Conservation (phyloP, 208 protist species). For the Leptomonas seymouri region DNA sequence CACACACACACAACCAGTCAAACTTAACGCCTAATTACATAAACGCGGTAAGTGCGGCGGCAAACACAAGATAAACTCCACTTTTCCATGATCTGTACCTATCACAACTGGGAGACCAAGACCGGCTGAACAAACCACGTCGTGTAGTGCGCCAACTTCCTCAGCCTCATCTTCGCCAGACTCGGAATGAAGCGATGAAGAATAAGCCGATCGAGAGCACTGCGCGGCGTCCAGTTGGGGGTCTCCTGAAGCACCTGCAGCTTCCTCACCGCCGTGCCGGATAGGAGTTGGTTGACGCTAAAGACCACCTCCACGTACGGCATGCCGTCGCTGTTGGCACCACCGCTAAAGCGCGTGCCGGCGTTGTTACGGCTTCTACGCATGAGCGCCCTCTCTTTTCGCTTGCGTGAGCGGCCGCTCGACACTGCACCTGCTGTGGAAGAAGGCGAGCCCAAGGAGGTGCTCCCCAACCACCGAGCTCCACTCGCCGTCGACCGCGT, state of each 20-base stretch:
- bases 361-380: conserved; percentile 6
- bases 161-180: conserved; percentile 54
- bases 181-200: conserved; percentile 43
- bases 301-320: conserved; percentile 65
- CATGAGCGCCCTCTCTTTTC: conserved; percentile 35
- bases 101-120: conserved; percentile 36
- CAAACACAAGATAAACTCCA: too few species aligned
- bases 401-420: conserved; percentile 29
- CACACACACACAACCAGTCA: too few species aligned
- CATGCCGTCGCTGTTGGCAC: conserved; percentile 14
- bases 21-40: too few species aligned
- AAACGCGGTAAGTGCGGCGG: too few species aligned
- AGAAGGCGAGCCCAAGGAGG: background rate
- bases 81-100: background rate
- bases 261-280: conserved; percentile 64
- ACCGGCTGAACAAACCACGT: conserved; percentile 84
- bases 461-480: background rate
- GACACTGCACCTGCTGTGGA: background rate
- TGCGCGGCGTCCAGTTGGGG: conserved; percentile 63
- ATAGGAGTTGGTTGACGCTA: conserved; percentile 60
- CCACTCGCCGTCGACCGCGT: conserved; percentile 8
- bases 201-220: conserved; percentile 51
- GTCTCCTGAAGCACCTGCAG: conserved; percentile 70
- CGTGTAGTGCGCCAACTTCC: conserved; percentile 78
- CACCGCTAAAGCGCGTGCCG: background rate